These are phyloP conservation scores for Chrysoporthe austroafricana DNA, from an alignment of 2,329 filamentous ascomycete species.

Conservation along the genomic window DNA sequence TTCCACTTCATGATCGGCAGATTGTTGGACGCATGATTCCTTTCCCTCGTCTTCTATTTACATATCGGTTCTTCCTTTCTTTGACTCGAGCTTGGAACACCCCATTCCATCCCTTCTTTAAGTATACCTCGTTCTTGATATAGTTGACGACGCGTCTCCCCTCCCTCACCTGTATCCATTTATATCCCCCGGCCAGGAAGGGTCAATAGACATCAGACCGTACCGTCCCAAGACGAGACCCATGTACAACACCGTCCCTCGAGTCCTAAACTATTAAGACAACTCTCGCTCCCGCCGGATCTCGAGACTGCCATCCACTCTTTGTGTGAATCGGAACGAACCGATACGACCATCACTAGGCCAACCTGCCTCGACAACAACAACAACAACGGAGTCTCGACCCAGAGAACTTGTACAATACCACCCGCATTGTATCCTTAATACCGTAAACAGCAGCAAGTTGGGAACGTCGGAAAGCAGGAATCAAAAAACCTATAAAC, in stretches of 20 bases:
- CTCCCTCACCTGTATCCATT: constrained; percentile 25
- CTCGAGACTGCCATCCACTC: constrained; percentile 51
- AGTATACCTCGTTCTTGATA: constrained; percentile 36
- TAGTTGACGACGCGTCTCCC: constrained; percentile 33
- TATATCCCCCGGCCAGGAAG: constrained; percentile 23
- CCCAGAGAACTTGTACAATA: constrained; percentile 36
- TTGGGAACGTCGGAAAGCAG: constrained; percentile 18
- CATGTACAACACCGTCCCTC: constrained; percentile 41
- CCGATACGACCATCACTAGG: constrained; percentile 45
- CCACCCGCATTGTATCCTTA: constrained; percentile 36
- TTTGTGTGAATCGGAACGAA: constrained; percentile 39
- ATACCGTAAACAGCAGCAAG: constrained; percentile 32
- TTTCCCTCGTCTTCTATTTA: constrained; percentile 47
- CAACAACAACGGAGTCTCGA: constrained; percentile 30
- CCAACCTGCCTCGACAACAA: constrained; percentile 35
- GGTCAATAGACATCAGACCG: constrained; percentile 27
- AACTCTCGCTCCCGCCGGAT: constrained; percentile 26
- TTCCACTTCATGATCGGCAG: constrained; percentile 53
- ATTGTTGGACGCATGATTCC: constrained; percentile 50
- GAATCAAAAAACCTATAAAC: constrained; percentile 12
- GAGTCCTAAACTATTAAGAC: constrained; percentile 39
- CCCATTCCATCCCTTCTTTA: constrained; percentile 50
- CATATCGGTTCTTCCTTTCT: constrained; percentile 56
- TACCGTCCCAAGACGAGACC: constrained; percentile 35
- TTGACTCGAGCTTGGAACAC: constrained; percentile 45